Evolutionary conservation across 2,329 filamentous ascomycete genomes (phyloP).

Genomic region (Penicillium sp.): DNA sequence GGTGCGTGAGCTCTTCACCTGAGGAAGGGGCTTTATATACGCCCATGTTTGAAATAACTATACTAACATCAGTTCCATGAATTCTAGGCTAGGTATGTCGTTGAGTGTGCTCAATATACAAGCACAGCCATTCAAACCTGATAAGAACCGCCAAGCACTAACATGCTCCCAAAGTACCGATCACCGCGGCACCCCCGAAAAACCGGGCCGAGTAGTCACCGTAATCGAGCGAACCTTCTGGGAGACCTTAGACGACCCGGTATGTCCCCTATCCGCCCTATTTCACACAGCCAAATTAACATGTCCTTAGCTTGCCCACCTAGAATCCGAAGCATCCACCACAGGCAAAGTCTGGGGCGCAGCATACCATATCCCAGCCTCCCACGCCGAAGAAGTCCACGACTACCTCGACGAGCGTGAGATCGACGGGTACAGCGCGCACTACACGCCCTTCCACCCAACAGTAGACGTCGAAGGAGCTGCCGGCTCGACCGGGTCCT

Average conservation of each 20-base stretch:
- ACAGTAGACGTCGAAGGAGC: not conserved
- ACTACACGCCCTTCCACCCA: constrained; percentile 76
- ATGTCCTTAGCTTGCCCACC: constrained; percentile 32
- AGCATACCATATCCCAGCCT: constrained; percentile 77
- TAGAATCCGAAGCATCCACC: constrained; percentile 32
- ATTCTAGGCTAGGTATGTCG: constrained; percentile 34
- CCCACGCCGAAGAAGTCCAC: constrained; percentile 75
- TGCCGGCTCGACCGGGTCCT: not conserved
- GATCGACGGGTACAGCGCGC: constrained; percentile 95
- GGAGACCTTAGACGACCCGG: constrained; percentile 69
- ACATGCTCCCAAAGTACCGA: constrained; percentile 65
- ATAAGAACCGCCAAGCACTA: not conserved
- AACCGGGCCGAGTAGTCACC: constrained; percentile 88
- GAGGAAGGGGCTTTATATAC: no score
- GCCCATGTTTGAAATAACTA: not conserved
- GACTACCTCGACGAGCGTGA: constrained; percentile 93
- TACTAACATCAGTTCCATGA: not conserved
- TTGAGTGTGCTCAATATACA: not conserved
- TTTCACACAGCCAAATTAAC: not conserved
- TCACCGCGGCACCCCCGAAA: constrained; percentile 85
- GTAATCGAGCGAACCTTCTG: constrained; percentile 83
- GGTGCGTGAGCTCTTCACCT: constrained; percentile 56
- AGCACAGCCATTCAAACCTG: not conserved
- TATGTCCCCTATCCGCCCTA: constrained; percentile 30
- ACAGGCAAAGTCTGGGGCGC: constrained; percentile 76